Conservation (phyloP, 2,329 filamentous ascomycete species). For the Epichloe sylvatica region DNA sequence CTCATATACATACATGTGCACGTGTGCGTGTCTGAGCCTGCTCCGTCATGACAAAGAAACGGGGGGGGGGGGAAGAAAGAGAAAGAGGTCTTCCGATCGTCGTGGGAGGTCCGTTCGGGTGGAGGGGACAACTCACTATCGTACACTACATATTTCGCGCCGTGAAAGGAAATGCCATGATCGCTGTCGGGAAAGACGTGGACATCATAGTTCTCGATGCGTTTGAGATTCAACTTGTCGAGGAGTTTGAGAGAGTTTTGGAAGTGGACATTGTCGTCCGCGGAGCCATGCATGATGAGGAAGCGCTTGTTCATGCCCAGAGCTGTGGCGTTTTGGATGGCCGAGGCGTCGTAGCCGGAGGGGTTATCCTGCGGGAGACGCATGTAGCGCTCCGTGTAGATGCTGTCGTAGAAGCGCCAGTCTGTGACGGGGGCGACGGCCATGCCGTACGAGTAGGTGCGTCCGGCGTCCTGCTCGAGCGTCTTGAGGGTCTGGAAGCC, state of each 20-base stretch:
- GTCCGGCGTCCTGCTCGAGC: slow-evolving; percentile 75
- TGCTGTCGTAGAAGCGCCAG: slow-evolving; percentile 88
- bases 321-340: slow-evolving; percentile 60
- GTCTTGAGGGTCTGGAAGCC: slow-evolving; percentile 93
- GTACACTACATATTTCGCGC: slow-evolving; percentile 81
- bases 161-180: slow-evolving; percentile 89
- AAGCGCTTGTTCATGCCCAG: slow-evolving; percentile 70
- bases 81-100: background rate
- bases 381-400: slow-evolving; percentile 97
- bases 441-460: slow-evolving; percentile 93
- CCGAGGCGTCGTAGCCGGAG: slow-evolving; percentile 60
- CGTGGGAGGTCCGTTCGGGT: too few relatives aligned
- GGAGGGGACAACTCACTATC: slow-evolving; percentile 51
- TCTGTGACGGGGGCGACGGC: slow-evolving; percentile 97
- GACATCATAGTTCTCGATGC: slow-evolving; percentile 87
- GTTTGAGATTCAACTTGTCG: slow-evolving; percentile 68
- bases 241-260: slow-evolving; percentile 84
- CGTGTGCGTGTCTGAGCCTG: too few relatives aligned
- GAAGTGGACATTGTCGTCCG: slow-evolving; percentile 94
- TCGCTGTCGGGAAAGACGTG: slow-evolving; percentile 95
- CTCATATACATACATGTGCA: too few relatives aligned
- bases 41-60: background rate
- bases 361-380: slow-evolving; percentile 75
- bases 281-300: slow-evolving; percentile 89
- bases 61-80: background rate